Evolutionary conservation across 164 flowering plant species (phyloP).

Genomic region (Sextonia rubra): DNA sequence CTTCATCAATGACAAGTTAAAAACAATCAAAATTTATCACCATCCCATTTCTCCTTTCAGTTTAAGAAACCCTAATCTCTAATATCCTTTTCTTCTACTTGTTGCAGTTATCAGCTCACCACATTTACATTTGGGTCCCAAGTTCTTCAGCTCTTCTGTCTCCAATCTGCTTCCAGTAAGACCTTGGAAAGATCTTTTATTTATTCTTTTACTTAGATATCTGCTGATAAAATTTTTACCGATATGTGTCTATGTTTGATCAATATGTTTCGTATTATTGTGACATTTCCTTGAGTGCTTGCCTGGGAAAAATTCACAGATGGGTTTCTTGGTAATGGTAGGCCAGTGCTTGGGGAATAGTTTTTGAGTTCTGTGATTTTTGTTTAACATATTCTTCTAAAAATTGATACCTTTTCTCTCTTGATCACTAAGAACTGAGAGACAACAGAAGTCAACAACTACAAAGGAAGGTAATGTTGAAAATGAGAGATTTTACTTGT

Average conservation of each 20-base stretch:
- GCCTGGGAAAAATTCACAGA: neutral
- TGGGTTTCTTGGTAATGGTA: neutral
- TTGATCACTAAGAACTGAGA: too few species aligned
- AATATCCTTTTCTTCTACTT: neutral
- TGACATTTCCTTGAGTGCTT: neutral
- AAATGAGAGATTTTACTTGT: too few species aligned
- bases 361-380: neutral
- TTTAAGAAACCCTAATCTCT: neutral
- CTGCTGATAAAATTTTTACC: neutral
- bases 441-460: too few species aligned
- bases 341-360: neutral
- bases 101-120: slow-evolving; percentile 72
- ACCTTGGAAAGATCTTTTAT: neutral
- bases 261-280: too few species aligned
- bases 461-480: too few species aligned
- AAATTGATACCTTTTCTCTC: too few species aligned
- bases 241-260: too few species aligned
- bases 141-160: slow-evolving; percentile 66
- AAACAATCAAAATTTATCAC: neutral
- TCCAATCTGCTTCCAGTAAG: slow-evolving; percentile 89
- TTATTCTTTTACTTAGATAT: neutral
- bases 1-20: slow-evolving; percentile 77
- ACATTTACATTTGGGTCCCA: slow-evolving; percentile 79
- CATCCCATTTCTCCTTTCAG: slow-evolving; percentile 1
- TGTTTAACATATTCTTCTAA: neutral